Evolutionary conservation across 345 rosid genomes (phyloP).

Genomic region (Hibiscus trionum): DNA sequence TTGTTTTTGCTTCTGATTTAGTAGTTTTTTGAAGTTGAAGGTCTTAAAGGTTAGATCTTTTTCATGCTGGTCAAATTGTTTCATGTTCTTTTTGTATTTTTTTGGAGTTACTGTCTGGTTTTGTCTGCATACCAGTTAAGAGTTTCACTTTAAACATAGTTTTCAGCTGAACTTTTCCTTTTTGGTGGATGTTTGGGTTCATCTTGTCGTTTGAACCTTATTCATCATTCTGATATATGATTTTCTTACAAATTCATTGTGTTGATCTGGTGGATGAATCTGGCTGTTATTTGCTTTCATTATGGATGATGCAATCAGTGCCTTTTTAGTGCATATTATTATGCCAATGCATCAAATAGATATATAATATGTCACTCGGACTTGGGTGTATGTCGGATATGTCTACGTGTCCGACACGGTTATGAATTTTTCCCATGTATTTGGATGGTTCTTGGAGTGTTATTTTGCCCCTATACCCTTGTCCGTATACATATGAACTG

Average conservation of each 20-base stretch:
- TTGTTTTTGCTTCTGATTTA: background rate
- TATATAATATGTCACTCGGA: background rate
- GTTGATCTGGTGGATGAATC: conserved; percentile 20
- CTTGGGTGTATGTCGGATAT: background rate
- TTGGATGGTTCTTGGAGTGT: background rate
- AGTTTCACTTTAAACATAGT: background rate
- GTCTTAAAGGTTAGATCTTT: conserved; percentile 1
- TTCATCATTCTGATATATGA: background rate
- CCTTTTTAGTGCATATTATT: conserved; percentile 4
- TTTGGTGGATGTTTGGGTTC: conserved; percentile 15
- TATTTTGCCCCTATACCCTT: background rate
- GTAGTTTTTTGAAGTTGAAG: background rate
- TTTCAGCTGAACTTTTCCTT: background rate
- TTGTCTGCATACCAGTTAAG: background rate
- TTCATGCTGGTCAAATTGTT: conserved; percentile 6
- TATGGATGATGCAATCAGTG: background rate
- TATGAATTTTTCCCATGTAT: background rate
- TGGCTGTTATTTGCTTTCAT: conserved; percentile 17
- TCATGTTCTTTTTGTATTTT: background rate
- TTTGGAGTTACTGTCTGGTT: conserved; percentile 8
- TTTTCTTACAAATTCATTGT: background rate
- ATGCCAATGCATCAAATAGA: conserved; percentile 7
- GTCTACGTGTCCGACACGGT: background rate
- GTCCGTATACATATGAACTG: background rate
- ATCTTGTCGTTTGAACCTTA: background rate